phyloP scores from a whole-genome alignment of 148 eudicot species.

The Rhododendron mucronatum region DNA sequence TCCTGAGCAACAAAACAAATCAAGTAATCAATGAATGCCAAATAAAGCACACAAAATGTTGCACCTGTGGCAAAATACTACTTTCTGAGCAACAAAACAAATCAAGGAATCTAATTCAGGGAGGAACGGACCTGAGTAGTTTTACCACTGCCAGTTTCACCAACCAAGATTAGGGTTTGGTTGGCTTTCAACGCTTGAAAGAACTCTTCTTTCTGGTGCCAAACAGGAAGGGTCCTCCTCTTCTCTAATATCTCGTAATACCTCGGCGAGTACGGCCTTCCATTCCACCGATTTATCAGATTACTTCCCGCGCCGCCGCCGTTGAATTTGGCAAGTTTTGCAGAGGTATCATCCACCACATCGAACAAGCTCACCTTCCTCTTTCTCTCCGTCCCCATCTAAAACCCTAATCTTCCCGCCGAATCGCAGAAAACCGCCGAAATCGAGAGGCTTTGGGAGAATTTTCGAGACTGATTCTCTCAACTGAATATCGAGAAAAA shows the following conservation, averaged over 20 bases:
- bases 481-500: neutral
- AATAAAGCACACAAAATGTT: neutral
- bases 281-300: constrained; percentile 68
- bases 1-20: neutral
- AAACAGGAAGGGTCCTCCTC: constrained; percentile 81
- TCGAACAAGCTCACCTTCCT: constrained; percentile 94
- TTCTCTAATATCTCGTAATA: constrained; percentile 83
- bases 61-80: neutral
- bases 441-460: neutral
- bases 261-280: constrained; percentile 55
- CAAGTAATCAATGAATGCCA: neutral
- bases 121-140: constrained; percentile 74
- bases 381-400: constrained; percentile 89
- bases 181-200: constrained; percentile 48
- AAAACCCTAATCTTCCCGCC: neutral
- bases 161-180: constrained; percentile 77
- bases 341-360: constrained; percentile 63
- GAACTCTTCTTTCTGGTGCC: constrained; percentile 94
- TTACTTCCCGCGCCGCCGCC: constrained; percentile 25
- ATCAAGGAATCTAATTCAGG: neutral
- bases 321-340: constrained; percentile 32
- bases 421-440: neutral
- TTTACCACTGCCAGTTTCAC: constrained; percentile 99
- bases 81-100: neutral
- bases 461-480: neutral